Conservation (phyloP, 2,329 filamentous ascomycete species). For the Rhytidhysteron rufulum region DNA sequence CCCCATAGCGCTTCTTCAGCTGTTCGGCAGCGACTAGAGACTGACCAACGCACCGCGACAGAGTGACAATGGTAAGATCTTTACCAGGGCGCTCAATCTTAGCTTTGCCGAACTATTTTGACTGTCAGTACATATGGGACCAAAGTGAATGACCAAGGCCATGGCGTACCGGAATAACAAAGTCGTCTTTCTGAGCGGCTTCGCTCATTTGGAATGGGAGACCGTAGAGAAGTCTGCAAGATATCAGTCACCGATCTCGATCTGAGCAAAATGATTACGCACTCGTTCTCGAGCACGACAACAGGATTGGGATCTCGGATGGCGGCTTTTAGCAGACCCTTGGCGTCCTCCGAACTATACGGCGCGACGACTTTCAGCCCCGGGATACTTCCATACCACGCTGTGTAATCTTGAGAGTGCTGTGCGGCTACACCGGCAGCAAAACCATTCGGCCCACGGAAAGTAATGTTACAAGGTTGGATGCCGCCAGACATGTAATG, state of each 20-base stretch:
- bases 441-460: constrained; percentile 98
- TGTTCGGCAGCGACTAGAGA: constrained; percentile 82
- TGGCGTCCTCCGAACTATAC: constrained; percentile 96
- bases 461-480: constrained; percentile 99
- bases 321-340: constrained; percentile 94
- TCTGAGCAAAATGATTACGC: no score
- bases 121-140: constrained; percentile 1
- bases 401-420: constrained; percentile 98
- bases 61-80: constrained; percentile 90
- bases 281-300: constrained; percentile 59
- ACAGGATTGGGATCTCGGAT: constrained; percentile 98
- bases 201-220: constrained; percentile 96
- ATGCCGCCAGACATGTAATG: constrained; percentile 99
- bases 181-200: constrained; percentile 92
- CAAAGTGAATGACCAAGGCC: not conserved
- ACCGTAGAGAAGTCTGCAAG: constrained; percentile 75
- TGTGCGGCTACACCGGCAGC: constrained; percentile 92
- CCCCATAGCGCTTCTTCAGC: constrained; percentile 93
- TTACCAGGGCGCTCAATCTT: constrained; percentile 97
- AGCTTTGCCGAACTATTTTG: constrained; percentile 77
- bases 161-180: constrained; percentile 69
- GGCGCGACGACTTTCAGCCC: constrained; percentile 95
- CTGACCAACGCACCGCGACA: constrained; percentile 94
- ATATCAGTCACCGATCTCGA: no score
- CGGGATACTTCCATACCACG: constrained; percentile 98